Evolutionary conservation across 495 filamentous ascomycete genomes (phyloP).

Genomic region (Acidomyces sp.): DNA sequence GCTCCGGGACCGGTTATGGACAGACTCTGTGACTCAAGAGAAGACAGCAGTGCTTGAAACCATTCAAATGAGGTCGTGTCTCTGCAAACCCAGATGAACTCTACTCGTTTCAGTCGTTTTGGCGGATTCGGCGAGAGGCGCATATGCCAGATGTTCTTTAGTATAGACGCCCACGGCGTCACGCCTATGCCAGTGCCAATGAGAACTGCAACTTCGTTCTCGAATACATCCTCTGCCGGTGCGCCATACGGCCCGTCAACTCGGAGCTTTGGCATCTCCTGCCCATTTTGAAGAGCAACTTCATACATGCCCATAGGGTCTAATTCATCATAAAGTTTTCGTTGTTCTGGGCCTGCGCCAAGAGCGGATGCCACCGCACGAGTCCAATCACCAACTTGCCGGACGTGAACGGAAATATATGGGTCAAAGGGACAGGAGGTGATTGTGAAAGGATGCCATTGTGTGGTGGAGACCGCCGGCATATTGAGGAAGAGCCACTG

Average conservation of each 20-base stretch:
- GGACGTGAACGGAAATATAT: slow-evolving; percentile 86
- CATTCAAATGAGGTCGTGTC: slow-evolving; percentile 95
- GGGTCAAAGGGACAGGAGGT: slow-evolving; percentile 94
- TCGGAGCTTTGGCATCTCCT: slow-evolving; percentile 73
- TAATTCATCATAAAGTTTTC: slow-evolving; percentile 72
- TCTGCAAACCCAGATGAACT: slow-evolving; percentile 99
- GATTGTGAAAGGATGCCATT: slow-evolving; percentile 99
- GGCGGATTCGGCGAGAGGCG: slow-evolving; percentile 76
- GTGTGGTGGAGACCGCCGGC: slow-evolving; percentile 68
- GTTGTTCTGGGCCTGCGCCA: slow-evolving; percentile 72
- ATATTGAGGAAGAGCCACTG: slow-evolving; percentile 97
- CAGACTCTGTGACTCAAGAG: slow-evolving; percentile 75
- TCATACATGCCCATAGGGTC: slow-evolving; percentile 97
- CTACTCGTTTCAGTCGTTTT: slow-evolving; percentile 76
- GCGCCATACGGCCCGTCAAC: slow-evolving; percentile 96
- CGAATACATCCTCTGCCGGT: slow-evolving; percentile 91
- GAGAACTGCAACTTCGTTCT: slow-evolving; percentile 94
- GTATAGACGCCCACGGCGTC: slow-evolving; percentile 90
- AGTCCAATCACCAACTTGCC: slow-evolving; percentile 95
- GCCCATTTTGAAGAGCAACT: slow-evolving; percentile 84
- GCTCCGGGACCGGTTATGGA: slow-evolving; percentile 46
- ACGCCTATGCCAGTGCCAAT: slow-evolving; percentile 97
- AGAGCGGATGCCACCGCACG: slow-evolving; percentile 78
- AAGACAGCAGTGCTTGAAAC: slow-evolving; percentile 89
- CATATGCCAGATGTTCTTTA: slow-evolving; percentile 98